Conservation (phyloP, 2,329 filamentous ascomycete species). For the Simplicillium aogashimaense region DNA sequence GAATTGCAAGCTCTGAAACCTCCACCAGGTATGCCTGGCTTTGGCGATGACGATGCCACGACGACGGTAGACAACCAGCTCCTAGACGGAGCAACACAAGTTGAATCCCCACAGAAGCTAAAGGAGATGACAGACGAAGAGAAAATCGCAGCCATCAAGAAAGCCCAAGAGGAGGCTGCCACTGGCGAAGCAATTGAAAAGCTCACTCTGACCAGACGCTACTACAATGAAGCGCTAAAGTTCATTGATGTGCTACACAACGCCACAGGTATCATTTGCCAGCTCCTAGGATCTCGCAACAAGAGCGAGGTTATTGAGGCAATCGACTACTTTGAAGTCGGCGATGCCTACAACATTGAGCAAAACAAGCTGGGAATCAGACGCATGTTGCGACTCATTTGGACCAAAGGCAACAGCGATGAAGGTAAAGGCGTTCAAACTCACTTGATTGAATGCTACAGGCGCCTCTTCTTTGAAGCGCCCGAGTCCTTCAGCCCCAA, state of each 20-base stretch:
- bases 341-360: constrained; percentile 93
- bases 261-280: constrained; percentile 70
- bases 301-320: constrained; percentile 98
- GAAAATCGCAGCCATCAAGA: constrained; percentile 61
- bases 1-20: constrained; percentile 77
- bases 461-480: constrained; percentile 89
- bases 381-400: constrained; percentile 92
- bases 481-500: constrained; percentile 81
- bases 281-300: constrained; percentile 86
- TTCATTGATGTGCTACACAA: constrained; percentile 89
- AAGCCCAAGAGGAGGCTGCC: constrained; percentile 76
- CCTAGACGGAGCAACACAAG: constrained; percentile 79
- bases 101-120: constrained; percentile 60
- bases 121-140: constrained; percentile 68
- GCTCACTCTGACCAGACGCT: constrained; percentile 77
- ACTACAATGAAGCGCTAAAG: constrained; percentile 84
- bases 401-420: constrained; percentile 98
- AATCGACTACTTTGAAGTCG: constrained; percentile 95
- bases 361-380: constrained; percentile 87
- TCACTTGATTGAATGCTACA: constrained; percentile 95
- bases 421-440: constrained; percentile 97
- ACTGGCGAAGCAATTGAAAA: constrained; percentile 83
- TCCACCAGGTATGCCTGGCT: constrained; percentile 56
- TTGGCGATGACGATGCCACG: constrained; percentile 55
- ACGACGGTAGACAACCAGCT: constrained; percentile 66